phyloP scores from a whole-genome alignment of 2,329 filamentous ascomycete species.

The Scedosporium minutisporum region DNA sequence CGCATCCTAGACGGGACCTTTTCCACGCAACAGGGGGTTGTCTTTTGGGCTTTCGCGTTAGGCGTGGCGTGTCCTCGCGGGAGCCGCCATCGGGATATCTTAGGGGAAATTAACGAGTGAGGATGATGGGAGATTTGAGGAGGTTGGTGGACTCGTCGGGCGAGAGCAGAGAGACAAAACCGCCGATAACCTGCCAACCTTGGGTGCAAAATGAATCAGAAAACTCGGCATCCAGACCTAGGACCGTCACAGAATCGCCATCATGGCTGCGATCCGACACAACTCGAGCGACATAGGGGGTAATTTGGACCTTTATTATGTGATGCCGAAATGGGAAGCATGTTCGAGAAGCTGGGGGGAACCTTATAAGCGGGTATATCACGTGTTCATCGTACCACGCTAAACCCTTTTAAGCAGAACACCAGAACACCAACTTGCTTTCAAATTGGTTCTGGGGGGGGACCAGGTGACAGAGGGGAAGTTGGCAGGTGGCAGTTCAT shows the following conservation, averaged over 20 bases:
- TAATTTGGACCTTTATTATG: slow-evolving; percentile 4
- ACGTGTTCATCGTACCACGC: not conserved
- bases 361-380: not conserved
- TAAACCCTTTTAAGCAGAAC: not conserved
- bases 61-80: slow-evolving; percentile 3
- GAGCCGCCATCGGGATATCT: slow-evolving; percentile 7
- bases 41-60: not conserved
- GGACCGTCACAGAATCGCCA: slow-evolving; percentile 3
- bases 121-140: not conserved
- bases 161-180: not conserved
- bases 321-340: slow-evolving; percentile 5
- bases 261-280: not conserved
- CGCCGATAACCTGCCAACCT: not conserved
- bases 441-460: not conserved
- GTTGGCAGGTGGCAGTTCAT: slow-evolving; percentile 2
- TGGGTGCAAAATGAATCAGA: not conserved
- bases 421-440: not conserved
- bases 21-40: not conserved
- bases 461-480: not conserved
- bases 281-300: not conserved
- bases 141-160: not conserved
- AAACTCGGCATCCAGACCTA: not conserved
- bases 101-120: not conserved
- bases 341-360: slow-evolving; percentile 6
- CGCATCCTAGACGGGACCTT: not conserved